phyloP scores from a whole-genome alignment of 495 filamentous ascomycete species.

The Hypoxylon subgilvum region DNA sequence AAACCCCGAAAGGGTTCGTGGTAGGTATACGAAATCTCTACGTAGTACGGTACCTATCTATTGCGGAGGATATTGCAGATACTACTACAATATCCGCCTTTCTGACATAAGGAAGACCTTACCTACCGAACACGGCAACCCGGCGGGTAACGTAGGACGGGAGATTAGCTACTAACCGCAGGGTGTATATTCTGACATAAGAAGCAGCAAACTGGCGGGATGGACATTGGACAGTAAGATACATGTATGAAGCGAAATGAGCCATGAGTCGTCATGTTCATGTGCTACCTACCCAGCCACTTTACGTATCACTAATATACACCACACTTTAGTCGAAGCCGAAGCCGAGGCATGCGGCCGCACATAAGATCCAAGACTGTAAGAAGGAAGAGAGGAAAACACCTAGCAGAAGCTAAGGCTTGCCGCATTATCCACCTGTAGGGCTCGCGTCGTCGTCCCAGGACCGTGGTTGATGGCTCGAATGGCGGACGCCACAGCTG shows the following conservation, averaged over 20 bases:
- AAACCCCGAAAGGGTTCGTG: too few relatives aligned
- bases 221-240: too few relatives aligned
- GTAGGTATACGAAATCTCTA: background rate
- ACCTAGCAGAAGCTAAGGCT: background rate
- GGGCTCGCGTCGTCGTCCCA: constrained; percentile 10
- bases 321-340: background rate
- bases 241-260: too few relatives aligned
- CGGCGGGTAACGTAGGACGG: too few relatives aligned
- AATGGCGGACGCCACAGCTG: constrained; percentile 8
- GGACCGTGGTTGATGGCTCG: background rate
- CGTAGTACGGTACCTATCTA: too few relatives aligned
- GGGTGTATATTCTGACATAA: background rate
- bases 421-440: constrained; percentile 15
- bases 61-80: too few relatives aligned
- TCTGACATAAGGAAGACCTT: constrained; percentile 36
- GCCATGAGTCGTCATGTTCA: too few relatives aligned
- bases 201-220: background rate
- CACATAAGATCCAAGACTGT: too few relatives aligned
- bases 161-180: background rate
- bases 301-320: background rate
- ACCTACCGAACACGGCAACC: too few relatives aligned
- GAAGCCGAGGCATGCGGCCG: too few relatives aligned
- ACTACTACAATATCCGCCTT: constrained; percentile 29
- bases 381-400: background rate
- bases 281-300: background rate